Evolutionary conservation across 2,329 filamentous ascomycete genomes (phyloP).

Genomic region (Neonectria magnoliae): DNA sequence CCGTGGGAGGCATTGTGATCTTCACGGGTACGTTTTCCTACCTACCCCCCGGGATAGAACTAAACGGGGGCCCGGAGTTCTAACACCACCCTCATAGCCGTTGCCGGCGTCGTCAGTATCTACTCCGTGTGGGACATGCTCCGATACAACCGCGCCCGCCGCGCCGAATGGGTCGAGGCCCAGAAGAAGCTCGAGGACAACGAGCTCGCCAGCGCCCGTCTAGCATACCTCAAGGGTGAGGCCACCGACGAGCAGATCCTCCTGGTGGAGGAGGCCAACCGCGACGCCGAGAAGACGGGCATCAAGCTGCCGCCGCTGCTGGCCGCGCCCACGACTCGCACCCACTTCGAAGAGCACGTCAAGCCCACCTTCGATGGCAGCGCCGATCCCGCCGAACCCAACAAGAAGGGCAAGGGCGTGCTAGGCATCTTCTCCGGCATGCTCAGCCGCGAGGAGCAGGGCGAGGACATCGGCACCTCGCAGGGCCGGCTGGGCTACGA

Average conservation of each 20-base stretch:
- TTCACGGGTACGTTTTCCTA: slow-evolving; percentile 61
- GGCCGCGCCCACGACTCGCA: slow-evolving; percentile 53
- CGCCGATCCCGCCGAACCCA: slow-evolving; percentile 29
- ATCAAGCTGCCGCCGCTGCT: slow-evolving; percentile 63
- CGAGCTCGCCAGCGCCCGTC: slow-evolving; percentile 64
- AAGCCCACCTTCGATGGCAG: slow-evolving; percentile 45
- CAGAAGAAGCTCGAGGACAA: slow-evolving; percentile 65
- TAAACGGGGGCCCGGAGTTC: background rate
- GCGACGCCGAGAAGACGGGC: slow-evolving; percentile 56
- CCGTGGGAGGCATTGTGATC: slow-evolving; percentile 63
- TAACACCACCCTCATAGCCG: slow-evolving; percentile 49
- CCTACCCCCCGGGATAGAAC: background rate
- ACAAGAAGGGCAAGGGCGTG: slow-evolving; percentile 48
- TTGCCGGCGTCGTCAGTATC: slow-evolving; percentile 65
- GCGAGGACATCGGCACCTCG: slow-evolving; percentile 31
- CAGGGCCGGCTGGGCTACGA: slow-evolving; percentile 31
- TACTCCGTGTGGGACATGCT: slow-evolving; percentile 72
- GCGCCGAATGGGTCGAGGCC: slow-evolving; percentile 66
- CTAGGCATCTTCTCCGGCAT: slow-evolving; percentile 48
- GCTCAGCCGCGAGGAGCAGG: slow-evolving; percentile 41
- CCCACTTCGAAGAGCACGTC: slow-evolving; percentile 49
- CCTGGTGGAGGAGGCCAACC: slow-evolving; percentile 67
- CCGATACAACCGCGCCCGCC: slow-evolving; percentile 68
- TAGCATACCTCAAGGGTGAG: slow-evolving; percentile 68
- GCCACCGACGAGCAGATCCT: slow-evolving; percentile 65